Base-by-base conservation (phyloP, 306 rosid species). In the Chamaecrista fasciculata region DNA sequence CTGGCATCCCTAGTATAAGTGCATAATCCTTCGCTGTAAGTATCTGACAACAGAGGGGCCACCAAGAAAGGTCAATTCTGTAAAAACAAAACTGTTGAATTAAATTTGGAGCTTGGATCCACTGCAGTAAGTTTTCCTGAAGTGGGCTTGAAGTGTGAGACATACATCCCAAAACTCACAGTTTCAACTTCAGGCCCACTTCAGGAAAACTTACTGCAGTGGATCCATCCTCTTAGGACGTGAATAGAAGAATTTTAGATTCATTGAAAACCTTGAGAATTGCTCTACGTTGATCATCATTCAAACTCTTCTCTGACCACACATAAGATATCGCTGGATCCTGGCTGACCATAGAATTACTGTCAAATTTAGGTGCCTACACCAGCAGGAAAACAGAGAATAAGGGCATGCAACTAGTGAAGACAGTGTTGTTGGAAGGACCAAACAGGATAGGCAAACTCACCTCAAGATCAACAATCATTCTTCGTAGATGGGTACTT, bases 1-100 rank as follows among this genome's bases (percentile, higher is more conserved):
- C 98, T 50, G 98, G 98, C 98, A 93, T 93, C 68, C 98, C 98
- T 56, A 93, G 88, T 75, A 93, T 93, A 61, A 93, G 96, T 31
- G 91, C 82, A 58, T 90, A 93, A 79, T 93, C 98, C 85, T 86
- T 90, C 63, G 96, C 91, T 20, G 88, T 72, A 71, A 93, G 98
- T 85, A 90, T 88, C 98, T 93, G 89, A 55, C 58, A 67, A 75
- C 57, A 70, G 53, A 43, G 69, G 9, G 76, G 52, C 34, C 26
- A 65, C 49, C 21, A 31, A 20, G 79, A 77, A 21, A 73, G 28
- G 33, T 50, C 40, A 73, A 60, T 78, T 50, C 37, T 25, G 50
- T 25, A 76, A 19, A 20, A 44, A 51, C 8, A 57, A 59, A 76
- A 69, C 66, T 75, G 66, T 48, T 39, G 5, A 23, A 33, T 50